Conservation (phyloP, 257 asterid genomes). For the Nicotiana obtusifolia region DNA sequence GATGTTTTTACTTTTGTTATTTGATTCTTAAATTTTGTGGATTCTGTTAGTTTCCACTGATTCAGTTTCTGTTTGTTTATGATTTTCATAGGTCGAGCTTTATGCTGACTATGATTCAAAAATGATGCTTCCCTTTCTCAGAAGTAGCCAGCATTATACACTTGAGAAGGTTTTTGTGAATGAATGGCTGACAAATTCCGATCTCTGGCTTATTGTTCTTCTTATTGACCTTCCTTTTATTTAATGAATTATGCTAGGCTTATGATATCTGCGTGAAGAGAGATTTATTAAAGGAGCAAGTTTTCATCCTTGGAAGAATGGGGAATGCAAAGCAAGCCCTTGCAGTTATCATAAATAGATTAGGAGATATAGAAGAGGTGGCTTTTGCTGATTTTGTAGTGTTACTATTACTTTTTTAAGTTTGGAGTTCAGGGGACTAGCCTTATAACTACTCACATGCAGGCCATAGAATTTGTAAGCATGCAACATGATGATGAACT, state of each 20-base stretch:
- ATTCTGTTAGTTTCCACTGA: conserved; percentile 12
- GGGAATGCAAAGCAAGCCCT: conserved; percentile 91
- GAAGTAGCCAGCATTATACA: conserved; percentile 96
- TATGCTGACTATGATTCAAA: conserved; percentile 82
- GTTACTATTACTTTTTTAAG: conserved; percentile 6
- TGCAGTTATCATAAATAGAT: conserved; percentile 73
- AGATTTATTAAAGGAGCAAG: conserved; percentile 78
- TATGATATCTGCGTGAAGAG: conserved; percentile 76
- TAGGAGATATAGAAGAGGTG: conserved; percentile 95
- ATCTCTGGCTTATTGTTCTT: neutral
- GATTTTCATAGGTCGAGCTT: conserved; percentile 73
- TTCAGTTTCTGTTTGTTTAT: conserved; percentile 14
- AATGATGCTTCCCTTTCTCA: conserved; percentile 92
- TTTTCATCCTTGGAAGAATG: conserved; percentile 97
- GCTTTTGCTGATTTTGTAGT: conserved; percentile 17
- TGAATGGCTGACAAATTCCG: neutral
- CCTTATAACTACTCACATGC: conserved; percentile 26
- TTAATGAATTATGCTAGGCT: conserved; percentile 48
- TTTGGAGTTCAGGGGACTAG: conserved; percentile 16
- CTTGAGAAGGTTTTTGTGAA: conserved; percentile 70
- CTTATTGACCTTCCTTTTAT: neutral
- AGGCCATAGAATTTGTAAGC: conserved; percentile 97
- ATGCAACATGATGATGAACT: conserved; percentile 97
- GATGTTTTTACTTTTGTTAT: neutral
- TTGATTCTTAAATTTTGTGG: neutral